These are phyloP conservation scores for Centella asiatica DNA, from an alignment of 129 eudicot species.

Conservation along the genomic window DNA sequence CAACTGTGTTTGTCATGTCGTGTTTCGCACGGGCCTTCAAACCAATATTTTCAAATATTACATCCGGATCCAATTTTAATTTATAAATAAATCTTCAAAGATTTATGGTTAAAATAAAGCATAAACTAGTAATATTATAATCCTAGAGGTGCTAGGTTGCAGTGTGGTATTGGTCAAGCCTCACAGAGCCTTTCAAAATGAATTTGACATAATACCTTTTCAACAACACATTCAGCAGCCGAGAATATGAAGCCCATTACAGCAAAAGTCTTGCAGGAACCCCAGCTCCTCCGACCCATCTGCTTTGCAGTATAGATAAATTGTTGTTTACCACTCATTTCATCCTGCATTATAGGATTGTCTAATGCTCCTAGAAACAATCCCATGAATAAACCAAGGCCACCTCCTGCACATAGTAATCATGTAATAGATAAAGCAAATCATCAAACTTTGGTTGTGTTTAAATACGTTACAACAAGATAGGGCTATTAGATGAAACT, in stretches of 20 bases:
- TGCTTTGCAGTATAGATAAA: slow-evolving; percentile 69
- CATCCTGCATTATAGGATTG: slow-evolving; percentile 62
- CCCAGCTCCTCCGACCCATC: slow-evolving; percentile 95
- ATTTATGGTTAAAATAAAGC: neutral
- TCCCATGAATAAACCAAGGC: slow-evolving; percentile 88
- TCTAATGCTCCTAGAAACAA: slow-evolving; percentile 87
- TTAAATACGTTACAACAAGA: no score
- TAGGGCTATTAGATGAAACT: no score
- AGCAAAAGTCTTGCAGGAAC: slow-evolving; percentile 89
- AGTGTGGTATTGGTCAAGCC: neutral
- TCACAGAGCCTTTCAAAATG: neutral
- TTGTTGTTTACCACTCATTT: slow-evolving; percentile 78
- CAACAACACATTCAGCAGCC: slow-evolving; percentile 86
- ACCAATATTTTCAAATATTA: slow-evolving; percentile 5
- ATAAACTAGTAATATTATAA: neutral
- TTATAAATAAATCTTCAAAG: neutral
- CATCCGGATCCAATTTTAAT: neutral
- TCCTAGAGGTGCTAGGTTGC: neutral
- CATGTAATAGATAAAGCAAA: neutral
- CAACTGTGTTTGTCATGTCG: slow-evolving; percentile 76
- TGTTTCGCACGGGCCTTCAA: slow-evolving; percentile 89
- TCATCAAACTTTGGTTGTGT: neutral
- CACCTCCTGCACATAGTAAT: slow-evolving; percentile 62
- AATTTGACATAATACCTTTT: slow-evolving; percentile 45
- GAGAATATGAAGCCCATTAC: slow-evolving; percentile 89